Conservation (phyloP, 2,329 filamentous ascomycete species). For the Hypoxylon sp. region DNA sequence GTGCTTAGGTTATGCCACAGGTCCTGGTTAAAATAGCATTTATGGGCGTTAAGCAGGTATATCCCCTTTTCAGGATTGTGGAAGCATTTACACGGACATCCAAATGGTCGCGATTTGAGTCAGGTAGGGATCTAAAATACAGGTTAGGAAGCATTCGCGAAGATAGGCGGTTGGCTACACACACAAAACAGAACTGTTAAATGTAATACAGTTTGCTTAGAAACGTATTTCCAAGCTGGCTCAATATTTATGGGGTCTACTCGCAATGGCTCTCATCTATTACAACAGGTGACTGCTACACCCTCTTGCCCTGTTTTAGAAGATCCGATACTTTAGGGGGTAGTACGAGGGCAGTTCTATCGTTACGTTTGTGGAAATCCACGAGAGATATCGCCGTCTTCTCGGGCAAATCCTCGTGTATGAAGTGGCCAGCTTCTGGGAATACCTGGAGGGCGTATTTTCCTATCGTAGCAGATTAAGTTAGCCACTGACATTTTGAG, state of each 20-base stretch:
- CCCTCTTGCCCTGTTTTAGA: slow-evolving; percentile 70
- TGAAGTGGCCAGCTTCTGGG: slow-evolving; percentile 94
- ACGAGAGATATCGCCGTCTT: slow-evolving; percentile 87
- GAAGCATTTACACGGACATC: slow-evolving; percentile 20
- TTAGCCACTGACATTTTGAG: neutral
- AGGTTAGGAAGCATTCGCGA: slow-evolving; percentile 2
- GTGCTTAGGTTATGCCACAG: slow-evolving; percentile 9
- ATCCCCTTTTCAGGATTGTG: slow-evolving; percentile 8
- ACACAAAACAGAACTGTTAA: neutral
- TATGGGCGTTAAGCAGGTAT: slow-evolving; percentile 41
- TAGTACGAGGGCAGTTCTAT: slow-evolving; percentile 83
- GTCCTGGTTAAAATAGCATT: slow-evolving; percentile 38
- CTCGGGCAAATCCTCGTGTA: slow-evolving; percentile 93
- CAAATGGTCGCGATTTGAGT: slow-evolving; percentile 9
- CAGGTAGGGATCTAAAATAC: slow-evolving; percentile 8
- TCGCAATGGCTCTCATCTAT: no score
- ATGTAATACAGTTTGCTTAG: slow-evolving; percentile 2
- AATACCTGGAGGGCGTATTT: slow-evolving; percentile 97
- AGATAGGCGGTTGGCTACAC: slow-evolving; percentile 1
- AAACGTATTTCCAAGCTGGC: slow-evolving; percentile 5
- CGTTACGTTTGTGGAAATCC: slow-evolving; percentile 93
- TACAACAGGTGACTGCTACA: slow-evolving; percentile 51
- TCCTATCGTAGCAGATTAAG: slow-evolving; percentile 58
- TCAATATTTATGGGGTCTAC: slow-evolving; percentile 2
- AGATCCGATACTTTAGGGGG: slow-evolving; percentile 91